Conservation (phyloP, 176 grass and related monocot genomes). For the Alloteropsis semialata region DNA sequence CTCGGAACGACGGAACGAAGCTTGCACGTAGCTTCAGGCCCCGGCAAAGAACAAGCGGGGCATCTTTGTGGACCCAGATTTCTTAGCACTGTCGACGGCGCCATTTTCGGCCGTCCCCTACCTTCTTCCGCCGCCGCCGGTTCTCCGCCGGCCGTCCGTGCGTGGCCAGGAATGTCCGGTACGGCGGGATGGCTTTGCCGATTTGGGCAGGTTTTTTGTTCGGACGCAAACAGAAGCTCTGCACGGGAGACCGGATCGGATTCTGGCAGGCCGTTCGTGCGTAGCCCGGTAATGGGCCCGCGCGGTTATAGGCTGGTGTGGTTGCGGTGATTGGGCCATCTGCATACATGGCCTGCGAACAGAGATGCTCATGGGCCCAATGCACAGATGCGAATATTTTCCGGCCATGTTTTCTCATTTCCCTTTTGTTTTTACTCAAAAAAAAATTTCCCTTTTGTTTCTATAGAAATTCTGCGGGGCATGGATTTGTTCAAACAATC, state of each 20-base stretch:
- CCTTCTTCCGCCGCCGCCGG: background rate
- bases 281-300: background rate
- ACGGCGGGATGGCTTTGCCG: too few relatives aligned
- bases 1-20: conserved; percentile 11
- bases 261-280: too few relatives aligned
- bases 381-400: background rate
- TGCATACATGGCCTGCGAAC: background rate
- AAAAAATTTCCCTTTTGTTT: background rate
- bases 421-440: background rate
- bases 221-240: background rate
- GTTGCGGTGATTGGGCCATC: background rate
- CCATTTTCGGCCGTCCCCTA: background rate
- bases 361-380: background rate
- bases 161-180: background rate
- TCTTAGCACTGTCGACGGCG: background rate
- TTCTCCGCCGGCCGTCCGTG: background rate
- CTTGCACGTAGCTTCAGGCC: conserved; percentile 1
- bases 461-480: too few relatives aligned
- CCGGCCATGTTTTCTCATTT: background rate
- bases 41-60: background rate
- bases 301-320: background rate
- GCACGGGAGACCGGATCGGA: background rate
- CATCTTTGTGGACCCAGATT: background rate
- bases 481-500: background rate
- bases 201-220: background rate